These are phyloP conservation scores for Peronospora tabacina DNA, from an alignment of 352 stramenopile species.

Conservation along the genomic window DNA sequence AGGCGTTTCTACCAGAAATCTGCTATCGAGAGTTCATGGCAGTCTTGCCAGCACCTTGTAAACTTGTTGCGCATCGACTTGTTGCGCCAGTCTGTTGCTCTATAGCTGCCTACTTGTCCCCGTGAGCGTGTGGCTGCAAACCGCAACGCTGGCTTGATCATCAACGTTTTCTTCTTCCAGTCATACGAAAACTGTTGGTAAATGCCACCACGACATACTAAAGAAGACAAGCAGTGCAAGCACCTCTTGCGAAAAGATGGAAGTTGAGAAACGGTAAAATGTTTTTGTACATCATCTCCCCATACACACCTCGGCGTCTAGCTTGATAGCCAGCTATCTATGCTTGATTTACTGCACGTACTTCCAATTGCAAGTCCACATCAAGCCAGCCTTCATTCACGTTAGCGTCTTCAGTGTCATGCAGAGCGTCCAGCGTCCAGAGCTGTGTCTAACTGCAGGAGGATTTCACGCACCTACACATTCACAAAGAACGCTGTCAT, in stretches of 20 bases:
- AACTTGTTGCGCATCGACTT: slow-evolving; percentile 14
- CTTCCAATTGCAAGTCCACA: slow-evolving; percentile 23
- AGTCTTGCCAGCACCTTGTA: slow-evolving; percentile 44
- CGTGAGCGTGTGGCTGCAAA: neutral
- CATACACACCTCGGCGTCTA: neutral
- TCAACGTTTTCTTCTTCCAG: too few relatives aligned
- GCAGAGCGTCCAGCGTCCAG: slow-evolving; percentile 12
- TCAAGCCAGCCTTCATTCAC: slow-evolving; percentile 17
- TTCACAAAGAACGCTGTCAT: neutral
- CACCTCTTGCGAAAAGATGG: neutral
- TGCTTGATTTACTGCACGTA: neutral
- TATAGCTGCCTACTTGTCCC: too few relatives aligned
- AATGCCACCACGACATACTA: neutral
- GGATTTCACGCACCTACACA: slow-evolving; percentile 27
- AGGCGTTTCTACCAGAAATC: slow-evolving; percentile 49
- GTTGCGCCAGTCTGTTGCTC: slow-evolving; percentile 15
- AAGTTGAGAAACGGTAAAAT: neutral
- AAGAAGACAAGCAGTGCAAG: neutral
- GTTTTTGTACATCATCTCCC: neutral
- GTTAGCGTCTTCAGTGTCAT: slow-evolving; percentile 7
- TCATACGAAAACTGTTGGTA: too few relatives aligned
- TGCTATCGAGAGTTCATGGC: slow-evolving; percentile 47
- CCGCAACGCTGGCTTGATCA: neutral
- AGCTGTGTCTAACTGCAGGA: slow-evolving; percentile 24
- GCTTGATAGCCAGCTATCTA: neutral